These are phyloP conservation scores for Micractinium conductrix DNA, from an alignment of 139 green algal genomes.

Conservation along the genomic window DNA sequence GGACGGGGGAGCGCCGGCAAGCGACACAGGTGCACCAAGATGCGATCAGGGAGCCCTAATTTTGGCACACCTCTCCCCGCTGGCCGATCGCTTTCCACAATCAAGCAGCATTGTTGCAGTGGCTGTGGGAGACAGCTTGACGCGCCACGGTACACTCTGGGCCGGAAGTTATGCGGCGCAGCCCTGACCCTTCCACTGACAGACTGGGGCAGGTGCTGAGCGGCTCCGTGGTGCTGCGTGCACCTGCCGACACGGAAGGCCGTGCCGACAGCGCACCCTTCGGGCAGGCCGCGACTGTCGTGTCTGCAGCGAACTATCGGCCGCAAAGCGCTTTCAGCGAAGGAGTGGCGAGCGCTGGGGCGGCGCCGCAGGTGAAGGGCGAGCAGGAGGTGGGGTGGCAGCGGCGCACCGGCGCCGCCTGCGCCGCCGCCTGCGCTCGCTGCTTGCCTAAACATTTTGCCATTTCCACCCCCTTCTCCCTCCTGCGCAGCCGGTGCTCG, in stretches of 20 bases:
- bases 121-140: too few relatives aligned
- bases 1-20: too few relatives aligned
- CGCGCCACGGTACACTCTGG: too few relatives aligned
- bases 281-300: slow-evolving; percentile 21
- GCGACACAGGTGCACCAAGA: too few relatives aligned
- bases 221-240: background rate
- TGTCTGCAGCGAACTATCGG: slow-evolving; percentile 22
- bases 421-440: too few relatives aligned
- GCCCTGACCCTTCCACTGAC: slow-evolving; percentile 1
- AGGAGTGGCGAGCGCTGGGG: slow-evolving; percentile 37
- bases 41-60: too few relatives aligned
- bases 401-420: background rate
- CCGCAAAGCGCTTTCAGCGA: slow-evolving; percentile 32
- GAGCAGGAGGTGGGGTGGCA: background rate
- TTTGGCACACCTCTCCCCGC: too few relatives aligned
- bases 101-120: too few relatives aligned
- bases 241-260: background rate
- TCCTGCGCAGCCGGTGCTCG: background rate
- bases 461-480: background rate
- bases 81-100: too few relatives aligned
- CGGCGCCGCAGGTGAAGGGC: background rate
- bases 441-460: too few relatives aligned
- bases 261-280: slow-evolving; percentile 30
- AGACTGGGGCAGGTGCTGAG: slow-evolving; percentile 20
- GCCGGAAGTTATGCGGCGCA: too few relatives aligned